Evolutionary conservation across 192 early-diverging fungal genomes (phyloP), one percentile per base, ranked within the genome.

Genomic region (Coemansia sp.): DNA sequence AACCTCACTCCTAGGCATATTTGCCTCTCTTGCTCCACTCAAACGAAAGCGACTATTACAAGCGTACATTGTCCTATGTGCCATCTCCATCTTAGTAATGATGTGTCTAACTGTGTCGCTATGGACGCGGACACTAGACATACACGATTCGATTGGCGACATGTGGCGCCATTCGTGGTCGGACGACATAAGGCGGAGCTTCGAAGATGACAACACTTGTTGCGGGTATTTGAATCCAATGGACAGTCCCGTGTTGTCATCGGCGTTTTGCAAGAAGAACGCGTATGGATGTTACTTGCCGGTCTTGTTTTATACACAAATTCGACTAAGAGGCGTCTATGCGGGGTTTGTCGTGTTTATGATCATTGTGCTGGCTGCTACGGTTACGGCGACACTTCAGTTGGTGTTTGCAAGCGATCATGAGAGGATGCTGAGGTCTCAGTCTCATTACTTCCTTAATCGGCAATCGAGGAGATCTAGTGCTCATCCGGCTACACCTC

Each of bases 51-150:
- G 65, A 2, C 54, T 75, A 44, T 62, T 80, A 9, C 59, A 75
- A 17, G 60, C 21, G 7, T 75, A 69, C 64, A 60, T 74, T 11
- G 40, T 45, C 1, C 59, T 65, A 7, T 44, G 69, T 44, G 57
- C 63, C 0, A 19, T 75, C 16, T 59, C 62, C 1, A 69, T 72
- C 27, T 11, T 80, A 0, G 66, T 72, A 33, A 72, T 69, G 59
- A 4, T 75, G 2, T 64, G 69, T n/a, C 61, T 75, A 3, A 64
- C 66, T 33, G 27, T 80, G 2, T 75, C 69, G 73, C 51, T 80
- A 6, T 80, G 78, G 78, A 75, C 70, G 4, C 56, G 73, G 39
- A 80, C 78, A 8, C 44, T 80, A 2, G 69, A 80, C 60, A 80
- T 80, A 31, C 41, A 75, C 42, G 64, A 44, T 34, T 41, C 60